A percentile compares a stretch with the other conserved stretches of the same genome.
Evolutionary conservation across 805 yeast species (phyloP).

Genomic region (Hyphopichia homilentoma): DNA sequence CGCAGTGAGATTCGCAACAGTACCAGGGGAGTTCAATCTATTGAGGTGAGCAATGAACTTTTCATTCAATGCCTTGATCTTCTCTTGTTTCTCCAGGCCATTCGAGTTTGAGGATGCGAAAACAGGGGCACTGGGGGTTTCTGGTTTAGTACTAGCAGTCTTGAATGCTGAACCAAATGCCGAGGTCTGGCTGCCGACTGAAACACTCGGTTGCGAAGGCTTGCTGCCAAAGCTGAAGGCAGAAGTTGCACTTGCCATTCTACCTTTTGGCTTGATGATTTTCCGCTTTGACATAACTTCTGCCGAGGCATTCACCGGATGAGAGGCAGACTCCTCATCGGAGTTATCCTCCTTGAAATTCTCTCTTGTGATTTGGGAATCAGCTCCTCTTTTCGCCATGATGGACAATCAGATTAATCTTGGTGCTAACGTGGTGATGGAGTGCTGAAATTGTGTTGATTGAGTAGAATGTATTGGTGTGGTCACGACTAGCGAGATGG

Average conservation of each 20-base stretch:
- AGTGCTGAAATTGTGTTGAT: no score
- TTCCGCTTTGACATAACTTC: conserved; percentile 65
- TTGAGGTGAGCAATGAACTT: conserved; percentile 51
- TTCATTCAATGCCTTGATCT: conserved; percentile 62
- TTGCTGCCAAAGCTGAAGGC: background rate
- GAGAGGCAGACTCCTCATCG: conserved; percentile 30
- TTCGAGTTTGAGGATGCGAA: conserved; percentile 1
- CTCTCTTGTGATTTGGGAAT: conserved; percentile 60
- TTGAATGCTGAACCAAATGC: conserved; percentile 5
- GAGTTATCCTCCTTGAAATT: conserved; percentile 14
- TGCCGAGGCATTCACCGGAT: conserved; percentile 49
- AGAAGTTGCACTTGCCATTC: conserved; percentile 3
- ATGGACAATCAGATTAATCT: conserved; percentile 2
- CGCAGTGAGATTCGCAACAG: conserved; percentile 53
- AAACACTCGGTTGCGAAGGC: conserved; percentile 1
- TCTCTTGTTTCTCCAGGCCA: conserved; percentile 43
- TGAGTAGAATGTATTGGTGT: background rate
- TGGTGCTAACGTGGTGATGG: no score
- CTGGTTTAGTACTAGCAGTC: background rate
- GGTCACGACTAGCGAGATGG: no score
- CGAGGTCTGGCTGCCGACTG: background rate
- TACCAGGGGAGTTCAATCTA: conserved; percentile 37
- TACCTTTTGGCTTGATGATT: conserved; percentile 57
- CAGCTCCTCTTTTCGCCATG: conserved; percentile 71
- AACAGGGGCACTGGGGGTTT: background rate